These are phyloP conservation scores for Yarrowia deformans DNA, from an alignment of 805 yeast species.

Conservation along the genomic window DNA sequence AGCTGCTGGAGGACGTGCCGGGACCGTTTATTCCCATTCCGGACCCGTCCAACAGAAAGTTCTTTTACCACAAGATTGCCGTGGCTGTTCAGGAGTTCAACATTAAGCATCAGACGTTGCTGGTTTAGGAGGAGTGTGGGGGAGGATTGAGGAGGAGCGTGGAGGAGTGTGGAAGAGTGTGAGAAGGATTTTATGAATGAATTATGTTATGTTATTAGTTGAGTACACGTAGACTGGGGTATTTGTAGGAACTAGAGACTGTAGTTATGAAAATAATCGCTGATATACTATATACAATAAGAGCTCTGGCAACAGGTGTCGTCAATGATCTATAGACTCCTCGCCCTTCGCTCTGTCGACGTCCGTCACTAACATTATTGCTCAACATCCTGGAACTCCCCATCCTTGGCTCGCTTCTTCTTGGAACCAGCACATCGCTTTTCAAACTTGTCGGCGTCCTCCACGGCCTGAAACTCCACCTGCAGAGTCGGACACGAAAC, in stretches of 20 bases:
- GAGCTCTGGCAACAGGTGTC: too few relatives aligned
- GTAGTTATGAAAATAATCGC: too few relatives aligned
- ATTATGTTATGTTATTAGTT: conserved; percentile 52
- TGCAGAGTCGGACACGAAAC: conserved; percentile 42
- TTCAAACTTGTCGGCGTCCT: conserved; percentile 61
- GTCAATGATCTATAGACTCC: too few relatives aligned
- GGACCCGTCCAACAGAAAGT: conserved; percentile 66
- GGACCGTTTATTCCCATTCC: conserved; percentile 86
- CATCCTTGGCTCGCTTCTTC: conserved; percentile 65
- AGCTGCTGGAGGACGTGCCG: conserved; percentile 60
- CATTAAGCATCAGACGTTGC: conserved; percentile 46
- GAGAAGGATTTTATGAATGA: conserved; percentile 3
- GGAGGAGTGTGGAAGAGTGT: too few relatives aligned
- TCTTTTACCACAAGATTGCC: conserved; percentile 74
- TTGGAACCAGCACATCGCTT: conserved; percentile 78
- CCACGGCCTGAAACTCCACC: conserved; percentile 56
- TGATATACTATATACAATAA: too few relatives aligned
- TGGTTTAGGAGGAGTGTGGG: conserved; percentile 27
- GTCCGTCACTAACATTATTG: too few relatives aligned
- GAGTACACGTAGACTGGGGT: too few relatives aligned
- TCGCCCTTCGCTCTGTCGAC: too few relatives aligned
- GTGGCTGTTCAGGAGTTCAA: conserved; percentile 84
- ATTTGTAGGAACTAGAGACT: not conserved
- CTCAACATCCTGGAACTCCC: not conserved
- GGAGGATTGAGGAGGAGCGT: not conserved